Percentiles rank a stretch among this genome's conserved stretches.
Evolutionary conservation across 148 eudicot species (phyloP).

Genomic region (Rhododendron henanense): DNA sequence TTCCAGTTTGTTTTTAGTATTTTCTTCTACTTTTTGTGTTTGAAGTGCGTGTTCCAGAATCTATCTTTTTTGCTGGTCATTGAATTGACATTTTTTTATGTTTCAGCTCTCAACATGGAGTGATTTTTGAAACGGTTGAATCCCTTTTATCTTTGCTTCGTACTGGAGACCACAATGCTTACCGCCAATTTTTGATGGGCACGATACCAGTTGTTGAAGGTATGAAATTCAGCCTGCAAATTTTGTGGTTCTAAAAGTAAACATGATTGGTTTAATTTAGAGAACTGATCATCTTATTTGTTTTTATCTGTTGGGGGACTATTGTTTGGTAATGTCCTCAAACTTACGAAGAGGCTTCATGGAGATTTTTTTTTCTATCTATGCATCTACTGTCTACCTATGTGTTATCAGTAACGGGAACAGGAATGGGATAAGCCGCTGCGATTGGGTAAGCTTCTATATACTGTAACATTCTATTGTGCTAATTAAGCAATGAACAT

Average conservation of each 20-base stretch:
- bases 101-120: constrained; percentile 63
- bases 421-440: background rate
- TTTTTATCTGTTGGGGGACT: background rate
- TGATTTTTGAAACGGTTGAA: constrained; percentile 72
- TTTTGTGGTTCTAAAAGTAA: background rate
- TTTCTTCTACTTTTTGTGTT: background rate
- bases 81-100: constrained; percentile 1
- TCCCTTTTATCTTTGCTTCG: constrained; percentile 80
- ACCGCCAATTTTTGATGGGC: constrained; percentile 70
- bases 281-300: background rate
- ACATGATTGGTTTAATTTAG: background rate
- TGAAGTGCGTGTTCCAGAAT: background rate
- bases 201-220: constrained; percentile 65
- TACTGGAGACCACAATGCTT: constrained; percentile 76
- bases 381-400: background rate
- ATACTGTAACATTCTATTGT: background rate
- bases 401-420: background rate
- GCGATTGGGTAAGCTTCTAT: background rate
- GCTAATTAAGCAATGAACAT: background rate
- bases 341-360: background rate
- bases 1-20: background rate
- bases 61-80: background rate
- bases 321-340: background rate
- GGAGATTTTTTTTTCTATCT: background rate
- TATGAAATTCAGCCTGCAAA: constrained; percentile 15